Evolutionary conservation across 2,329 filamentous ascomycete genomes (phyloP).

Genomic region (Ophiostoma sp.): DNA sequence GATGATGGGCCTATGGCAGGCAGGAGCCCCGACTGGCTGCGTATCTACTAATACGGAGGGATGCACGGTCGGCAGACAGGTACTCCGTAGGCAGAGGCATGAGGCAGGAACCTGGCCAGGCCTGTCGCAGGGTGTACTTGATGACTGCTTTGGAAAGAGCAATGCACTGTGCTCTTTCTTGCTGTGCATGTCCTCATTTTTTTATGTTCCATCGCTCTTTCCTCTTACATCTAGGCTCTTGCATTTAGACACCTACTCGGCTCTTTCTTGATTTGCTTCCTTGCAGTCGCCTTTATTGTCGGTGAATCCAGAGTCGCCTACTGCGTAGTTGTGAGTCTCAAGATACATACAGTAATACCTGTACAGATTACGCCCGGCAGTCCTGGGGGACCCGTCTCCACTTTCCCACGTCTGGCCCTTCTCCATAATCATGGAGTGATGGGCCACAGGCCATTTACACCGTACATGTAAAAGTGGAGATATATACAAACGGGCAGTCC

Average conservation of each 20-base stretch:
- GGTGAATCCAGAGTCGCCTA: not conserved
- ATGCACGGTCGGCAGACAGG: not conserved
- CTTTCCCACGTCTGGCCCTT: constrained; percentile 3
- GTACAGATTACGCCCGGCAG: not conserved
- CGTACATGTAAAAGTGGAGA: constrained; percentile 6
- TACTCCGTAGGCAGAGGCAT: not conserved
- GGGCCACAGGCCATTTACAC: constrained; percentile 9
- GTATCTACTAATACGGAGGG: not conserved
- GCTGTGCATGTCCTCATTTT: not conserved
- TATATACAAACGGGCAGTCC: not conserved
- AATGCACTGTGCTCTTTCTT: not conserved
- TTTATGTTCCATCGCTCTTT: not conserved
- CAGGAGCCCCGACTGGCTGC: no score
- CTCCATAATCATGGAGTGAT: not conserved
- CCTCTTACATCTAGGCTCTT: not conserved
- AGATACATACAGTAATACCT: not conserved
- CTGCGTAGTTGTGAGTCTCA: not conserved
- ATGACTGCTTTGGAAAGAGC: not conserved
- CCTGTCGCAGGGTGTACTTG: not conserved
- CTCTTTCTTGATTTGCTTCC: not conserved
- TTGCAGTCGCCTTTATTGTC: not conserved
- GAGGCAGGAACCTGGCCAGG: not conserved
- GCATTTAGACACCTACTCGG: not conserved
- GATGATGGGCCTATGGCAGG: not conserved
- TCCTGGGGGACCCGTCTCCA: not conserved